phyloP scores from a whole-genome alignment of 2,329 filamentous ascomycete species.

The Cladorrhinum sp. region DNA sequence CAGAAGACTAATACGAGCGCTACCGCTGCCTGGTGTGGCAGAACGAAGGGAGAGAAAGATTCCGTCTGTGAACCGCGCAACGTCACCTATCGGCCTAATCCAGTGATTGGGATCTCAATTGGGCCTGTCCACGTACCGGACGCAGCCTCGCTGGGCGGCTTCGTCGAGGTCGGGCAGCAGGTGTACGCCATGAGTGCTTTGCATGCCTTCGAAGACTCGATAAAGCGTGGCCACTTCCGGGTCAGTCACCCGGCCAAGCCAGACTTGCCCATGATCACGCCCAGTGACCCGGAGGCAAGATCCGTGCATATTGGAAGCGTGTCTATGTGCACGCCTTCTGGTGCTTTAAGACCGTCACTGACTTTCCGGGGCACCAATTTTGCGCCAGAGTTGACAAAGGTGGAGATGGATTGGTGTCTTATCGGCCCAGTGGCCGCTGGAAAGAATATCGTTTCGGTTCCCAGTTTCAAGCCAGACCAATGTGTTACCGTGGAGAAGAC shows the following conservation, averaged over 20 bases:
- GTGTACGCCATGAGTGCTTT: slow-evolving; percentile 19
- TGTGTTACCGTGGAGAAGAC: slow-evolving; percentile 2
- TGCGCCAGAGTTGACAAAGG: background rate
- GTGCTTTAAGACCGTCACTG: slow-evolving; percentile 11
- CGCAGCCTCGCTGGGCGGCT: slow-evolving; percentile 19
- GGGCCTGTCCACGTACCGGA: slow-evolving; percentile 9
- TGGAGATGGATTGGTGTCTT: slow-evolving; percentile 23
- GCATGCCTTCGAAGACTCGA: slow-evolving; percentile 15
- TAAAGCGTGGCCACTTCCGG: background rate
- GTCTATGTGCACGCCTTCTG: slow-evolving; percentile 1
- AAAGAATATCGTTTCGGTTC: slow-evolving; percentile 14
- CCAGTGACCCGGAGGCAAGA: background rate
- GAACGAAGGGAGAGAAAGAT: slow-evolving; percentile 1
- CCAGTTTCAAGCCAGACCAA: slow-evolving; percentile 8
- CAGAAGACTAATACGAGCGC: slow-evolving; percentile 1
- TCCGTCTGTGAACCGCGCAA: slow-evolving; percentile 16
- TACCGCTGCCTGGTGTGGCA: slow-evolving; percentile 5
- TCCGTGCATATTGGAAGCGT: slow-evolving; percentile 13
- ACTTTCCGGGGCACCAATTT: slow-evolving; percentile 10
- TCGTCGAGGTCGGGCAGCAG: slow-evolving; percentile 5
- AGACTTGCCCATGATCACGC: slow-evolving; percentile 7
- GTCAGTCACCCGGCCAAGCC: slow-evolving; percentile 17
- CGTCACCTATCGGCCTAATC: slow-evolving; percentile 7
- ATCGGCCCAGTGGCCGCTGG: slow-evolving; percentile 18
- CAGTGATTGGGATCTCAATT: slow-evolving; percentile 19